These are phyloP conservation scores for Stagonosporopsis vannaccii DNA, from an alignment of 2,329 filamentous ascomycete species.

Conservation along the genomic window DNA sequence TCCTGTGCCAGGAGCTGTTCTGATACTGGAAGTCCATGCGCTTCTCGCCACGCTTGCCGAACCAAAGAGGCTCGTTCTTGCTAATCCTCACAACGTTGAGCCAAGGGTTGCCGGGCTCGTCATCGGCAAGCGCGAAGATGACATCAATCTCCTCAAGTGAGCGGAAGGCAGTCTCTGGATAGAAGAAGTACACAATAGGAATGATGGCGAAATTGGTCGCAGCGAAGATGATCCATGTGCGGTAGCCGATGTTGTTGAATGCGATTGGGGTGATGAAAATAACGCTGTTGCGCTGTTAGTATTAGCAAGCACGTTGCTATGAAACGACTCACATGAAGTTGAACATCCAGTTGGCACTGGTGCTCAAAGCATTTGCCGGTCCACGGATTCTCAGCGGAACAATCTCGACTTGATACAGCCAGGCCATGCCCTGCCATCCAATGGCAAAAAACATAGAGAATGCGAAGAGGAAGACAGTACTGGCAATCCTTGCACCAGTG, in stretches of 20 bases:
- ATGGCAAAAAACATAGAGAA: constrained; percentile 91
- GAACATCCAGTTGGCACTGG: constrained; percentile 87
- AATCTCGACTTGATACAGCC: constrained; percentile 71
- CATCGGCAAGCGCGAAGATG: constrained; percentile 63
- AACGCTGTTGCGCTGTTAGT: constrained; percentile 56
- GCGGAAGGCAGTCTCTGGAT: constrained; percentile 64
- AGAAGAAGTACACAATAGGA: constrained; percentile 65
- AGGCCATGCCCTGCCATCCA: constrained; percentile 80
- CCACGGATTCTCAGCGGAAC: constrained; percentile 88
- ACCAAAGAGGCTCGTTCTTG: constrained; percentile 61
- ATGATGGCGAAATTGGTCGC: constrained; percentile 60
- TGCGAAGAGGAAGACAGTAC: constrained; percentile 78
- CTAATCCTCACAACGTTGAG: constrained; percentile 59
- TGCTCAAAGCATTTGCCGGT: constrained; percentile 84
- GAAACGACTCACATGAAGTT: constrained; percentile 54
- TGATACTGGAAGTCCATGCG: constrained; percentile 58
- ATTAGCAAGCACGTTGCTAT: background rate
- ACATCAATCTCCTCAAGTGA: constrained; percentile 72
- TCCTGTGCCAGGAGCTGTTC: constrained; percentile 38
- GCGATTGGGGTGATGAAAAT: constrained; percentile 71
- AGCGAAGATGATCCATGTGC: constrained; percentile 67
- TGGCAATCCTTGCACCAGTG: constrained; percentile 42
- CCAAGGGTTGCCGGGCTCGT: constrained; percentile 57
- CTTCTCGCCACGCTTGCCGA: constrained; percentile 62
- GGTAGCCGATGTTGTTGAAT: constrained; percentile 61